Percentiles rank a stretch among this genome's conserved stretches.
Conservation (phyloP, 208 protist species). For the Endotrypanum monterogeii region DNA sequence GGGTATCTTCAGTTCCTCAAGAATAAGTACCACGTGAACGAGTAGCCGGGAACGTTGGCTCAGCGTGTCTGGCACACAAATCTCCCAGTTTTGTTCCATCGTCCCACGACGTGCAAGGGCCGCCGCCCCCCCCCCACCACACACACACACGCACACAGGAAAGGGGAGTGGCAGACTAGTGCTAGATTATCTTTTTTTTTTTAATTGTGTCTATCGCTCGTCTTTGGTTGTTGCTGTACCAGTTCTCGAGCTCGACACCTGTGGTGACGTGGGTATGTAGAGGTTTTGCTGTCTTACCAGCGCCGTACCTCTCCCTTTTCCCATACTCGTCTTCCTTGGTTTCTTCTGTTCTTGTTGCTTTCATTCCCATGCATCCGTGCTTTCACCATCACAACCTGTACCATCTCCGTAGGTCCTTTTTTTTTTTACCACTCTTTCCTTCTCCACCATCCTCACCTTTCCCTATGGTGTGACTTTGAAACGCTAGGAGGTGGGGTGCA, state of each 20-base stretch:
- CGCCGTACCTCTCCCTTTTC: too few relatives aligned
- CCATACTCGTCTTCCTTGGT: not conserved
- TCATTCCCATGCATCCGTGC: not conserved
- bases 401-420: not conserved
- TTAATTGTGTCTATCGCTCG: not conserved
- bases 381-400: not conserved
- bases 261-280: not conserved
- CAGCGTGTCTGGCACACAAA: not conserved
- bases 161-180: not conserved
- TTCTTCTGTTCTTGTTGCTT: not conserved
- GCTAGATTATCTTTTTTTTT: not conserved
- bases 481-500: not conserved
- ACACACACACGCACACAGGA: too few relatives aligned
- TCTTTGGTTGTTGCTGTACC: not conserved
- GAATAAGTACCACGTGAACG: constrained; percentile 38
- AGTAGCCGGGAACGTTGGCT: not conserved
- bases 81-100: not conserved
- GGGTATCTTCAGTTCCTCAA: constrained; percentile 71
- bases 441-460: not conserved
- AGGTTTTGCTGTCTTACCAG: not conserved
- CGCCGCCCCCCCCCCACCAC: too few relatives aligned
- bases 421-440: not conserved
- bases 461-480: not conserved
- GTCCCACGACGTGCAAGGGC: not conserved
- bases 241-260: not conserved